Evolutionary conservation across 2,329 filamentous ascomycete species (phyloP).

Genomic region (Cercospora sp.): DNA sequence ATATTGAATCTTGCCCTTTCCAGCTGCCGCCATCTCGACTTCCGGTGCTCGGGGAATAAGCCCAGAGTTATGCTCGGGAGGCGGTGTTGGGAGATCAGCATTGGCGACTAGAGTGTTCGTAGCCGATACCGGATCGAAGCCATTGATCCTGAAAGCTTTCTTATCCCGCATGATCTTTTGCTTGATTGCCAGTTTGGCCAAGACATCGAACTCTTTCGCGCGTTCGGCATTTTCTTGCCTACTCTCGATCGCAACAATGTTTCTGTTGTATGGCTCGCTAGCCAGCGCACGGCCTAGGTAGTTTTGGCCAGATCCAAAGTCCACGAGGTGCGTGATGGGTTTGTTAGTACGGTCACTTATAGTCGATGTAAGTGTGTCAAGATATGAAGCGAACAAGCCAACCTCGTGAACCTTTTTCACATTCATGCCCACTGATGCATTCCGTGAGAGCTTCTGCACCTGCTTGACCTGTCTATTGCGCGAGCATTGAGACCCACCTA

Average conservation of each 20-base stretch:
- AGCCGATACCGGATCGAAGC: conserved; percentile 21
- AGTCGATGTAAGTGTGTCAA: conserved; percentile 64
- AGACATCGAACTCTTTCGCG: conserved; percentile 79
- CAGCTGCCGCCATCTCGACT: conserved; percentile 41
- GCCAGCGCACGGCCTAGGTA: conserved; percentile 89
- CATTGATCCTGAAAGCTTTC: conserved; percentile 65
- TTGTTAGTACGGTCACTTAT: conserved; percentile 50
- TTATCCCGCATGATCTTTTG: conserved; percentile 77
- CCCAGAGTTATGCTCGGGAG: conserved; percentile 19
- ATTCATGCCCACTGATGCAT: conserved; percentile 87
- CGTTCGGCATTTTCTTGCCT: conserved; percentile 82
- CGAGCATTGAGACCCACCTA: conserved; percentile 41
- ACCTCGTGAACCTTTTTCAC: conserved; percentile 96
- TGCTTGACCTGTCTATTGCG: conserved; percentile 37
- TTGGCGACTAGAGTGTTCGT: conserved; percentile 17
- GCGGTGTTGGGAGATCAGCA: conserved; percentile 28
- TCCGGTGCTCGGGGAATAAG: conserved; percentile 16
- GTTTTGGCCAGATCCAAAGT: conserved; percentile 96
- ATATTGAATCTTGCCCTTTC: conserved; percentile 69
- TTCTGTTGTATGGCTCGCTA: conserved; percentile 78
- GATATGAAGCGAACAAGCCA: conserved; percentile 81
- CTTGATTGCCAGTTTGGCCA: conserved; percentile 73
- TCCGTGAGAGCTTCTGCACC: conserved; percentile 62
- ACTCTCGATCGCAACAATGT: conserved; percentile 89
- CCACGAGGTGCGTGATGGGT: conserved; percentile 78